Base-by-base conservation (phyloP, 345 rosid genomes). In the Balakata baccata region DNA sequence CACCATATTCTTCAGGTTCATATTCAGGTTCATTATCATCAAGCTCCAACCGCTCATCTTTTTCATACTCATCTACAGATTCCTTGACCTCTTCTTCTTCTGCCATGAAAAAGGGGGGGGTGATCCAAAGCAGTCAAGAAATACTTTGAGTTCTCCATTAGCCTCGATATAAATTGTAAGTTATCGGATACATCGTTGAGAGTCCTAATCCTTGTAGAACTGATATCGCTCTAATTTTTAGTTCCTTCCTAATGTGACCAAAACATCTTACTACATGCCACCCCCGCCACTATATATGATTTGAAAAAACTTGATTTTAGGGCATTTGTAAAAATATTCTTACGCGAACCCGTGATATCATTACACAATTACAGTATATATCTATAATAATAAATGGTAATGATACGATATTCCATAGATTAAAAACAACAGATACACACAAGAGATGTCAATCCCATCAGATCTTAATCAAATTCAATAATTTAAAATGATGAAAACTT, bases 21-120 rank as follows among this genome's bases (percentile, higher is more conserved):
- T 81, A 89, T 68, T 87, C 91, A 64, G 88, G 80, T 50, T 92
- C 97, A 67, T 92, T 87, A 84, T 86, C 97, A 83, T 92, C 95
- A 79, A 92, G 84, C 72, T 92, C 95, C 77, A 90, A 85, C 23
- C 88, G 80, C 79, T 90, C 97, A 84, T 92, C 90, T 57, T 87
- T 88, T 71, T 83, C 92, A 80, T 84, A 87, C 63, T 88, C 93
- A 43, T 89, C 94, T 60, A 83, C 85, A 79, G 86, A 61, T 52
- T 87, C 90, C 84, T 88, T 89, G 57, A 71, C 68, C 47, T 81
- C 95, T 63, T 83, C 84, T 74, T 85, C 98, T 82, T 89, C 98
- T 86, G 94, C 84, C 80, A 87, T 75, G 67, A 78, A 81, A 85
- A 86, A 75, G 20, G 81, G 76, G 81, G 76, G 79, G 81, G 81